Base-by-base conservation (phyloP, 176 grass and related monocot genomes). In the Poa pratensis region DNA sequence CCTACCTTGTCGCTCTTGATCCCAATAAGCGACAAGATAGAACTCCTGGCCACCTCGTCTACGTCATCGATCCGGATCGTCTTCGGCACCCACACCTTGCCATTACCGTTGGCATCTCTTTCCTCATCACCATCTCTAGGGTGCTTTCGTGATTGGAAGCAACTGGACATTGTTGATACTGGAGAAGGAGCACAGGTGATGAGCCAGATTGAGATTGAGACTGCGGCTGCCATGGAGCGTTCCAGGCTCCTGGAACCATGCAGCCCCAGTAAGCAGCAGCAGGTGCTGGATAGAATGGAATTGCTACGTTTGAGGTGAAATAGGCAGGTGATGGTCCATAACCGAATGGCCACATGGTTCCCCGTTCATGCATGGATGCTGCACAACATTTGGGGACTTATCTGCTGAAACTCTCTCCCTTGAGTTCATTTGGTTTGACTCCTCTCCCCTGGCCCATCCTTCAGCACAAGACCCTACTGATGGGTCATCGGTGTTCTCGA, bases 41-140 rank as follows among this genome's bases (percentile, higher is more conserved):
- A 99, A 68, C 91, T 94, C 84, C 82, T 96, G n/a, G 96, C 88
- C 24, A 92, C 90, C 70, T 96, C 94, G 1, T 94, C 91, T 1
- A 77, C 83, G 17, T 94, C 90, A 20, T 96, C 89, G 0, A 99
- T 96, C 72, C 91, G 89, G 35, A 95, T 62, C 1, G 89, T 94
- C 80, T 92, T 95, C 1, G 96, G 95, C 30, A 85, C 83, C 91
- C 89, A 94, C 40, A 92, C 87, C 57, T 95, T 95, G 79, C 77
- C 74, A 66, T 86, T 84, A 28, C 70, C 53, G 27, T 86, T 85
- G 61, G 49, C 55, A 77, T 69, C 40, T 78, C 34, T 40, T 49
- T 71, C 77, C 20, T 79, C 67, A 19, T 84, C 58, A 55, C 58
- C 88, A 49, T 96, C 96, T 86, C 96, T 94, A 6, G 88, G 81